Conservation (phyloP, 2,329 filamentous ascomycete genomes). For the Macrophomina pseudophaseolina region DNA sequence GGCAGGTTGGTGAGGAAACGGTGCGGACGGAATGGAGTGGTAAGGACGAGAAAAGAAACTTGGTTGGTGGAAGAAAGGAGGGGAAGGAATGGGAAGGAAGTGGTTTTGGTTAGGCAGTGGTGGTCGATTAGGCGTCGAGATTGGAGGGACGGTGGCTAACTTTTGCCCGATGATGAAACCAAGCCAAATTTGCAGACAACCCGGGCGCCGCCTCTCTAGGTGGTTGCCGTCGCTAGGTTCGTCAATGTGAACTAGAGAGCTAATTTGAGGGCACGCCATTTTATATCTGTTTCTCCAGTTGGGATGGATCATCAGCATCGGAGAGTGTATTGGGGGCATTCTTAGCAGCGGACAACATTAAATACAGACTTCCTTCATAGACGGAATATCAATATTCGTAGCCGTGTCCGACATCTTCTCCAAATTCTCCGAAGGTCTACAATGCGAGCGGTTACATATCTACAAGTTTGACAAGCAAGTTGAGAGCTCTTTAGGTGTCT, state of each 20-base stretch:
- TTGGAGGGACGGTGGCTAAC: background rate
- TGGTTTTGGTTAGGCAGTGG: background rate
- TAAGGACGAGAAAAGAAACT: background rate
- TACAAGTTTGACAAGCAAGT: background rate
- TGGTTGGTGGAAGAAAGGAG: background rate
- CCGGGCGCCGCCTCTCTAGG: background rate
- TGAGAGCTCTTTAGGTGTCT: conserved; percentile 50
- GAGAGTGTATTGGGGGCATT: too few relatives aligned
- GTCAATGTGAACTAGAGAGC: conserved; percentile 28
- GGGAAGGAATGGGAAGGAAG: background rate
- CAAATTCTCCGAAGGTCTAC: background rate
- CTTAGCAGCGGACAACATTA: too few relatives aligned
- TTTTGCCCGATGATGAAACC: conserved; percentile 25
- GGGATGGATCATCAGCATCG: too few relatives aligned
- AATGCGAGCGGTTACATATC: background rate
- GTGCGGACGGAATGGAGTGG: background rate
- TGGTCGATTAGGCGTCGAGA: background rate
- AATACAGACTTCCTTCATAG: too few relatives aligned
- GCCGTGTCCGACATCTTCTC: background rate
- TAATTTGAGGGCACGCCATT: conserved; percentile 24
- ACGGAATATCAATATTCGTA: too few relatives aligned
- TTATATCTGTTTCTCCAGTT: background rate
- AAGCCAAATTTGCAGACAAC: conserved; percentile 28
- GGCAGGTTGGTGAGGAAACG: background rate
- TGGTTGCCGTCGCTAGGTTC: background rate